These are phyloP conservation scores for Nicotiana knightiana DNA, from an alignment of 257 asterid species.

Conservation along the genomic window DNA sequence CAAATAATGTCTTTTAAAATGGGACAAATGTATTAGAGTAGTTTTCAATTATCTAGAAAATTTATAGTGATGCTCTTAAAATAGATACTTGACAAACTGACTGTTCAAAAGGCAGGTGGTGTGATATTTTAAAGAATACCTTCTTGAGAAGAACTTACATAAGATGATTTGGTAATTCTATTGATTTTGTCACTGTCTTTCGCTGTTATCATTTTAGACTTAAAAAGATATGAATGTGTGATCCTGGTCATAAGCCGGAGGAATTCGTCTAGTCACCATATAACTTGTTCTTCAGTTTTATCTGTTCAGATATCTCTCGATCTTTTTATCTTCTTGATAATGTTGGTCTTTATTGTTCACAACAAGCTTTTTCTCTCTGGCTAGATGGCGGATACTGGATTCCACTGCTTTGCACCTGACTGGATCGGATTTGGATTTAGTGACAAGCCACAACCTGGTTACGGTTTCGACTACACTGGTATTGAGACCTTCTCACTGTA, in stretches of 20 bases:
- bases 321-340: slow-evolving; percentile 7
- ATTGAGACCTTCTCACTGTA: slow-evolving; percentile 8
- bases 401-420: slow-evolving; percentile 94
- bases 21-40: background rate
- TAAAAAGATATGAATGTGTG: background rate
- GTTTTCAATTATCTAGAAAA: background rate
- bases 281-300: background rate
- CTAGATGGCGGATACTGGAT: slow-evolving; percentile 86
- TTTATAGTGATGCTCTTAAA: background rate
- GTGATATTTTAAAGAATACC: background rate
- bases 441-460: slow-evolving; percentile 93
- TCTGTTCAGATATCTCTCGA: background rate
- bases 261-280: background rate
- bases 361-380: slow-evolving; percentile 11
- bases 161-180: background rate
- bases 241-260: background rate
- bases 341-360: slow-evolving; percentile 7
- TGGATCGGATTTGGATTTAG: slow-evolving; percentile 99
- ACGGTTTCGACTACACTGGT: slow-evolving; percentile 94
- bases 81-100: background rate
- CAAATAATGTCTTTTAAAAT: background rate
- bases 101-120: background rate
- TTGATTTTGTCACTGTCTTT: background rate
- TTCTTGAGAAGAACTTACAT: background rate
- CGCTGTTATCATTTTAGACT: no score